phyloP scores from a whole-genome alignment of 345 rosid species.

The Nasturtium officinale region DNA sequence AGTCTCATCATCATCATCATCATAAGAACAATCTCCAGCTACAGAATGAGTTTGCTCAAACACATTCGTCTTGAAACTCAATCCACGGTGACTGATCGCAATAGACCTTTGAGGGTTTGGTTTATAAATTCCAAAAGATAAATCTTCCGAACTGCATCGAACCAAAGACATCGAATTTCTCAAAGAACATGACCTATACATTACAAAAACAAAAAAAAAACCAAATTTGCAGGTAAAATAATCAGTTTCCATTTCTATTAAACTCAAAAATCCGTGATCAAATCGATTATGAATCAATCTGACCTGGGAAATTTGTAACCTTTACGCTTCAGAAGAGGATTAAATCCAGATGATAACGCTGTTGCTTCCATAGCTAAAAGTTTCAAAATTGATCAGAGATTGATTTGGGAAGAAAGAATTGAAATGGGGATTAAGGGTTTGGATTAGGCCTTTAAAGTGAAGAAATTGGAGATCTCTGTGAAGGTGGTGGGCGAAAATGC shows the following conservation, averaged over 20 bases:
- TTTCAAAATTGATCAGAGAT: background rate
- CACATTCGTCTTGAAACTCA: conserved; percentile 46
- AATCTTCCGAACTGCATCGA: conserved; percentile 25
- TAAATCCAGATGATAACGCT: conserved; percentile 33
- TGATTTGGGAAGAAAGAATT: background rate
- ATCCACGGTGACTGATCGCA: conserved; percentile 19
- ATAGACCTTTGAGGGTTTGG: conserved; percentile 29
- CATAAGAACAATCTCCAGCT: conserved; percentile 45
- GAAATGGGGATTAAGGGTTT: conserved; percentile 39
- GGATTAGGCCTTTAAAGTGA: conserved; percentile 7
- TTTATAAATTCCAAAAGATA: conserved; percentile 23
- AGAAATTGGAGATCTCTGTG: background rate
- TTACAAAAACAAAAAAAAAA: background rate
- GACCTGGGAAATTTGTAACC: conserved; percentile 34
- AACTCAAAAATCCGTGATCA: conserved; percentile 10
- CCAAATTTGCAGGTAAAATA: background rate
- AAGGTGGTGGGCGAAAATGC: conserved; percentile 24
- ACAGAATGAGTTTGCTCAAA: conserved; percentile 47
- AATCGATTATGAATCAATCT: conserved; percentile 13
- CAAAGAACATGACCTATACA: conserved; percentile 39
- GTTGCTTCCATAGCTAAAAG: conserved; percentile 35
- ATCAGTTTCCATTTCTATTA: background rate
- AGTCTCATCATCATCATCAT: conserved; percentile 36
- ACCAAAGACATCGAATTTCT: conserved; percentile 24
- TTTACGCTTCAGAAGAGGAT: conserved; percentile 31